Conservation (phyloP, 495 filamentous ascomycete genomes). For the Tetracladium marchalianum region DNA sequence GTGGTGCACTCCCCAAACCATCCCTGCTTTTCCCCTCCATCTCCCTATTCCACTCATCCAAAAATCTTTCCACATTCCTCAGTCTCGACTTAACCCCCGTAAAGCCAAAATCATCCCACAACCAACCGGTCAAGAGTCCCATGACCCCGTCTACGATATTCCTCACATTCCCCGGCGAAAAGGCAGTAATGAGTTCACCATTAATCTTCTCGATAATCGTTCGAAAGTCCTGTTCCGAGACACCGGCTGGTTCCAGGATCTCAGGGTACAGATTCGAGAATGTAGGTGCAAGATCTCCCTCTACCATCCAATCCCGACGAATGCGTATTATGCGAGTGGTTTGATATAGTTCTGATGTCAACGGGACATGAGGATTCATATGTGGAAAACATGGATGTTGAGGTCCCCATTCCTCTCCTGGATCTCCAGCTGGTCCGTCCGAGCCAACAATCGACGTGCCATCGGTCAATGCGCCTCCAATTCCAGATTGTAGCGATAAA, state of each 20-base stretch:
- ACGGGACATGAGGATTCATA: constrained; percentile 80
- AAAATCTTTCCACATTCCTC: constrained; percentile 56
- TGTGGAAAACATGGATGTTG: constrained; percentile 89
- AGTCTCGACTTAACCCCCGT: constrained; percentile 61
- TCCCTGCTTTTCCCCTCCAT: constrained; percentile 40
- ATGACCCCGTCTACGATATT: constrained; percentile 69
- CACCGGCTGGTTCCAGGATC: constrained; percentile 72
- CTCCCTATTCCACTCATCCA: constrained; percentile 72
- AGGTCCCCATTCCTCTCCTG: constrained; percentile 65
- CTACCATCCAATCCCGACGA: constrained; percentile 78
- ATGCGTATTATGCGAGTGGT: constrained; percentile 87
- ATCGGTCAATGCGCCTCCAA: constrained; percentile 37
- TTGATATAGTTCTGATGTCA: constrained; percentile 59
- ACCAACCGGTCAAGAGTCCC: constrained; percentile 76
- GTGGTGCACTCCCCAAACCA: constrained; percentile 48
- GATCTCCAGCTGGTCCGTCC: constrained; percentile 20
- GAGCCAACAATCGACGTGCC: constrained; percentile 44
- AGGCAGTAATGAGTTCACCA: constrained; percentile 55
- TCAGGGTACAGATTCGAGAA: constrained; percentile 94
- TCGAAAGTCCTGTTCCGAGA: constrained; percentile 75
- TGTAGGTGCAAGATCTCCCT: constrained; percentile 84
- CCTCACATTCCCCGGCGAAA: constrained; percentile 58
- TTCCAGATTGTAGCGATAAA: constrained; percentile 28
- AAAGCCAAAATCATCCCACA: constrained; percentile 84
- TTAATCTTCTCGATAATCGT: constrained; percentile 71